Evolutionary conservation across 2,329 filamentous ascomycete species (phyloP).

Genomic region (Stagonosporopsis tanaceti): DNA sequence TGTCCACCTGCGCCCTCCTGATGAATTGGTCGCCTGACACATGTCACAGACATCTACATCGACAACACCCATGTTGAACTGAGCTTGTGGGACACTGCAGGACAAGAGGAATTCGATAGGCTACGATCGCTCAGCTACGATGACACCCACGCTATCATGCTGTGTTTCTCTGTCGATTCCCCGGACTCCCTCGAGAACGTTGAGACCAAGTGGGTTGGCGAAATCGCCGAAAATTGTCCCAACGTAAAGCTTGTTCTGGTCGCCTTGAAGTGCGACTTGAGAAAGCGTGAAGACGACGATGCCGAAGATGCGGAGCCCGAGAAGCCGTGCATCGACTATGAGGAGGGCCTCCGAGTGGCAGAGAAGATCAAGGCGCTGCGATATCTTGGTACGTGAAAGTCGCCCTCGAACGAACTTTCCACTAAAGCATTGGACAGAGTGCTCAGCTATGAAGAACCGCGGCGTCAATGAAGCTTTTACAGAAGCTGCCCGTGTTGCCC

Average conservation of each 20-base stretch:
- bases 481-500: slow-evolving; percentile 91
- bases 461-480: slow-evolving; percentile 99
- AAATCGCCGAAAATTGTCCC: slow-evolving; percentile 97
- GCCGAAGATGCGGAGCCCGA: slow-evolving; percentile 57
- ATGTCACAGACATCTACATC: slow-evolving; percentile 85
- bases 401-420: background rate
- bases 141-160: slow-evolving; percentile 98
- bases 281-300: slow-evolving; percentile 73
- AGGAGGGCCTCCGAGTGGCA: slow-evolving; percentile 89
- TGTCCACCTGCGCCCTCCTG: slow-evolving; percentile 34
- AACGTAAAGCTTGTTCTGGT: slow-evolving; percentile 94
- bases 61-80: slow-evolving; percentile 97
- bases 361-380: slow-evolving; percentile 90
- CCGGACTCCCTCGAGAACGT: slow-evolving; percentile 98
- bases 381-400: slow-evolving; percentile 72
- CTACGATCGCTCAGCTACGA: slow-evolving; percentile 95
- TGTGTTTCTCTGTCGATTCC: slow-evolving; percentile 96
- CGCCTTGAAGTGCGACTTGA: slow-evolving; percentile 94
- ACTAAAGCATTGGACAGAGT: slow-evolving; percentile 66
- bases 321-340: slow-evolving; percentile 81
- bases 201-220: slow-evolving; percentile 96
- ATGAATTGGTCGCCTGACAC: slow-evolving; percentile 14
- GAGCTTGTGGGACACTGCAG: slow-evolving; percentile 97
- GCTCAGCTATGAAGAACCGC: slow-evolving; percentile 96
- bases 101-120: slow-evolving; percentile 98